These are phyloP conservation scores for Xylariales sp. DNA, from an alignment of 2,329 filamentous ascomycete genomes.

Conservation along the genomic window DNA sequence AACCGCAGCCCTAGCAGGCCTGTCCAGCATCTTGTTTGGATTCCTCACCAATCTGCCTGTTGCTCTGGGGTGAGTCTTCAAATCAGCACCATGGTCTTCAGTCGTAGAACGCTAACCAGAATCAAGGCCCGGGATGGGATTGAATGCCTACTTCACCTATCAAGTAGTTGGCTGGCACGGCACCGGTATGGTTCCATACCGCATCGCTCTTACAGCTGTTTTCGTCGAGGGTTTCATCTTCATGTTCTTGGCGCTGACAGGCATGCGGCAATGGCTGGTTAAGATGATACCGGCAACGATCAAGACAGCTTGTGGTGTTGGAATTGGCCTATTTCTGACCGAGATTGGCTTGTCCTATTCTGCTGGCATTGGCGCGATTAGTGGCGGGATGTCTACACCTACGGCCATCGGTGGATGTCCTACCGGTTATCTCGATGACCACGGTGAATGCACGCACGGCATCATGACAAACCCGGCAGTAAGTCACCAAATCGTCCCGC, in stretches of 20 bases:
- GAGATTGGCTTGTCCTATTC: constrained; percentile 69
- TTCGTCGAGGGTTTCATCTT: constrained; percentile 64
- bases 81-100: no score
- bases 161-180: constrained; percentile 61
- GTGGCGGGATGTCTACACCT: constrained; percentile 64
- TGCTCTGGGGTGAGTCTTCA: constrained; percentile 62
- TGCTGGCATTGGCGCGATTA: constrained; percentile 77
- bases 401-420: constrained; percentile 73
- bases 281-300: constrained; percentile 60
- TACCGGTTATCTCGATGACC: constrained; percentile 43
- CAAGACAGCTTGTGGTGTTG: constrained; percentile 61
- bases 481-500: constrained; percentile 21
- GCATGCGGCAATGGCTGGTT: constrained; percentile 69
- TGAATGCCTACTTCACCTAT: constrained; percentile 65
- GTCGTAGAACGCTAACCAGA: no score
- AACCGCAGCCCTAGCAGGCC: constrained; percentile 73
- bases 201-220: constrained; percentile 57
- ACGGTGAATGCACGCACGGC: constrained; percentile 48
- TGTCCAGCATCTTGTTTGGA: constrained; percentile 73
- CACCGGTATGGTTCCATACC: constrained; percentile 51
- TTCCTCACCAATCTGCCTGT: constrained; percentile 78
- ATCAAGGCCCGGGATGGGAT: constrained; percentile 61
- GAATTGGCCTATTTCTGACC: constrained; percentile 61
- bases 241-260: constrained; percentile 58
- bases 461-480: constrained; percentile 76